These are phyloP conservation scores for Grigorovia transvaalensis DNA, from an alignment of 805 yeast genomes.

Conservation along the genomic window DNA sequence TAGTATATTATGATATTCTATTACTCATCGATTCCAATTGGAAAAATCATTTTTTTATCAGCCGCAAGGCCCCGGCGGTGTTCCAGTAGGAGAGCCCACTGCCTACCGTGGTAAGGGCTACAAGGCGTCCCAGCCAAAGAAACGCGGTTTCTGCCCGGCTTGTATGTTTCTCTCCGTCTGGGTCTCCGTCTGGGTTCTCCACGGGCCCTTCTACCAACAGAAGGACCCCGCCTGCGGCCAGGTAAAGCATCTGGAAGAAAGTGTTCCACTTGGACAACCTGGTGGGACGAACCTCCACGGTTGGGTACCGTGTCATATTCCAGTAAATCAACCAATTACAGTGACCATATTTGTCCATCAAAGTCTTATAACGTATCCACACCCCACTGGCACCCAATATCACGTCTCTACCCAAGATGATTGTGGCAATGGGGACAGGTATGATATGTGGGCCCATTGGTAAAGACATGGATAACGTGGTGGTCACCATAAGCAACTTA, in stretches of 20 bases:
- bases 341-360: slow-evolving; percentile 13
- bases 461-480: slow-evolving; percentile 65
- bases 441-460: slow-evolving; percentile 43
- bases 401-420: slow-evolving; percentile 80
- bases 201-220: slow-evolving; percentile 8
- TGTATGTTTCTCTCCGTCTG: background rate
- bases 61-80: slow-evolving; percentile 50
- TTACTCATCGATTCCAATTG: background rate
- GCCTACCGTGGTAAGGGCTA: slow-evolving; percentile 58
- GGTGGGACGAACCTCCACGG: slow-evolving; percentile 84
- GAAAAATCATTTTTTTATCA: background rate
- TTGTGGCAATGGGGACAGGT: slow-evolving; percentile 55
- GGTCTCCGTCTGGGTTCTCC: background rate
- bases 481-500: slow-evolving; percentile 75
- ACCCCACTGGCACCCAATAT: slow-evolving; percentile 62
- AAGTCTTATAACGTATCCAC: slow-evolving; percentile 57
- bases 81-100: slow-evolving; percentile 75
- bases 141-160: slow-evolving; percentile 5
- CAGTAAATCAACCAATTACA: slow-evolving; percentile 55
- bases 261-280: slow-evolving; percentile 81
- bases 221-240: slow-evolving; percentile 50
- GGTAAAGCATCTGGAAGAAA: slow-evolving; percentile 81
- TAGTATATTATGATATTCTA: too few relatives aligned
- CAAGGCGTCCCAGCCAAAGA: slow-evolving; percentile 39
- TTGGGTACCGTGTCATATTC: slow-evolving; percentile 62